Conservation (phyloP, 1,139 yeast species). For the Yamadazyma diddensiae region DNA sequence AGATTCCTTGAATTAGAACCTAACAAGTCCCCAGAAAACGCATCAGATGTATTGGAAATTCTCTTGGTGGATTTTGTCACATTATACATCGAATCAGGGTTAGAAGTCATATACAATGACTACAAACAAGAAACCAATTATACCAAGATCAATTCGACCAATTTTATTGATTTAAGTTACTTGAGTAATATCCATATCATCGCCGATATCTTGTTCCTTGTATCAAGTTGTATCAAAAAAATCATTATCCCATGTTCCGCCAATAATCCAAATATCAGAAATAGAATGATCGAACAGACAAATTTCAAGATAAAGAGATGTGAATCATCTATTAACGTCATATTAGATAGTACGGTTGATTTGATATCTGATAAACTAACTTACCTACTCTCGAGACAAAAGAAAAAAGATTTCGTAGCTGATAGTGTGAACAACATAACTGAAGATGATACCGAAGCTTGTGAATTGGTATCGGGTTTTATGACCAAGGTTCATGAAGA, state of each 20-base stretch:
- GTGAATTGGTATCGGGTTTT: slow-evolving; percentile 59
- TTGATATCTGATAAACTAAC: slow-evolving; percentile 47
- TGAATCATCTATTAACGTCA: slow-evolving; percentile 65
- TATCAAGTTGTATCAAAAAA: slow-evolving; percentile 70
- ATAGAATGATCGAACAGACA: slow-evolving; percentile 60
- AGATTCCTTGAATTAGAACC: slow-evolving; percentile 76
- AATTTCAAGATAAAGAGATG: slow-evolving; percentile 66
- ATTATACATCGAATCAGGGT: slow-evolving; percentile 68
- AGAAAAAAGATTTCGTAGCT: slow-evolving; percentile 31
- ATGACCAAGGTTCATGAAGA: slow-evolving; percentile 43
- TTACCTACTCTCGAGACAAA: slow-evolving; percentile 45
- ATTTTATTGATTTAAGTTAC: slow-evolving; percentile 33
- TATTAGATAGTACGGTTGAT: slow-evolving; percentile 58
- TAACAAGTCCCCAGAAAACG: slow-evolving; percentile 56
- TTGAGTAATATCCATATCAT: slow-evolving; percentile 53
- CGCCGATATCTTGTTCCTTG: slow-evolving; percentile 60
- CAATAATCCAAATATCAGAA: slow-evolving; percentile 59
- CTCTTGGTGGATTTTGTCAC: slow-evolving; percentile 69
- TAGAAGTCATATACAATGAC: slow-evolving; percentile 63
- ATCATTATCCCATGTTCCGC: slow-evolving; percentile 71
- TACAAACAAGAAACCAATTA: slow-evolving; percentile 28
- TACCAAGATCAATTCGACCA: slow-evolving; percentile 23
- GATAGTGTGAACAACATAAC: slow-evolving; percentile 41
- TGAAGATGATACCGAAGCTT: slow-evolving; percentile 64
- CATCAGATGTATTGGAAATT: slow-evolving; percentile 65